Evolutionary conservation across 2,329 filamentous ascomycete species (phyloP).

Genomic region (Samsoniella hepiali): DNA sequence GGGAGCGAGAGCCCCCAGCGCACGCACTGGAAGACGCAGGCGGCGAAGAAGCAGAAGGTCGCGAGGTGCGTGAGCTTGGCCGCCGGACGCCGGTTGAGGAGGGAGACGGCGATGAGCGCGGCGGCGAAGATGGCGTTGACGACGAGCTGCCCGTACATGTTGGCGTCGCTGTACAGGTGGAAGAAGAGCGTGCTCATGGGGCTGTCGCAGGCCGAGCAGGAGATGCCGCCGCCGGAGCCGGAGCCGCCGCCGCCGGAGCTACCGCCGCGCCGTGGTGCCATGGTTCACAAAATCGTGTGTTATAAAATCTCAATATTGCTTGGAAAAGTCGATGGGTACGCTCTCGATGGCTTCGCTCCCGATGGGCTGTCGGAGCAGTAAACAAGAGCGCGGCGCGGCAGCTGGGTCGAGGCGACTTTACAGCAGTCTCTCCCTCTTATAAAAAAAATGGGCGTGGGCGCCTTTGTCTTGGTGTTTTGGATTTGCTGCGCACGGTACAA

Average conservation of each 20-base stretch:
- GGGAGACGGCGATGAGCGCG: background rate
- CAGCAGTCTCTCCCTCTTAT: background rate
- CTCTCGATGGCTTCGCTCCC: too few relatives aligned
- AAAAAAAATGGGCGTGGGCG: background rate
- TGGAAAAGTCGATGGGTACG: background rate
- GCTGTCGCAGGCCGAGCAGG: slow-evolving; percentile 3
- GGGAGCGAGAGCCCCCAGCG: slow-evolving; percentile 3
- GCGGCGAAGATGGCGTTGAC: background rate
- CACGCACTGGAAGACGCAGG: slow-evolving; percentile 10
- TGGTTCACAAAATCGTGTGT: background rate
- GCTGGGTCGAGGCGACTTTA: background rate
- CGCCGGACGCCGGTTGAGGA: background rate
- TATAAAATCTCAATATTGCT: background rate
- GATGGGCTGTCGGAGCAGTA: too few relatives aligned
- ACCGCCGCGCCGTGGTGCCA: slow-evolving; percentile 6
- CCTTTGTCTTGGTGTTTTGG: too few relatives aligned
- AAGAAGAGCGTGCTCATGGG: background rate
- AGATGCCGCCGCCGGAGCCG: background rate
- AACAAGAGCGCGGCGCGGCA: background rate
- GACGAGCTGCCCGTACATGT: background rate
- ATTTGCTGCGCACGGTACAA: too few relatives aligned
- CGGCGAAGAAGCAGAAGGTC: background rate
- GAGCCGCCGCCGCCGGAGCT: background rate
- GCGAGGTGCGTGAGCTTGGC: slow-evolving; percentile 1
- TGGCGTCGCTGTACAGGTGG: background rate